Evolutionary conservation across 1,284 basidiomycete species (phyloP), one percentile per base, ranked within the genome.

Genomic region (Cryptococcus floricola): DNA sequence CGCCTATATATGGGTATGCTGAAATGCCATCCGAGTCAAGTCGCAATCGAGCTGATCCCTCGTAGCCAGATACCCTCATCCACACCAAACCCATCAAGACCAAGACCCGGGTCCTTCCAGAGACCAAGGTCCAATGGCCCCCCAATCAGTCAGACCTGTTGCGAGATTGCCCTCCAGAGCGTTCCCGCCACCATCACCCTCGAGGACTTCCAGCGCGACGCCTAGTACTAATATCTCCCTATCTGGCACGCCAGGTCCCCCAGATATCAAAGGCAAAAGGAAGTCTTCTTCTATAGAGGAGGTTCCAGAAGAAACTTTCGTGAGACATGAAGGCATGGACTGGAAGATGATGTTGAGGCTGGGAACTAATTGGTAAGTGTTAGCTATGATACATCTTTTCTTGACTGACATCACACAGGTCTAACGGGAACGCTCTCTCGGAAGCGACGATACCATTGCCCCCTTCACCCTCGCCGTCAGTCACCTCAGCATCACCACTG

Each of bases 261-360:
- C 16, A 25, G 27, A 23, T 25, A 27, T 14, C 47, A 39, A 19
- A 34, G 27, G 45, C 23, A 53, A 31, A 23, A 49, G 19, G 41
- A 47, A 31, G 13, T 38, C 34, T 16, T 14, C 28, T 2, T 39
- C 27, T 12, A 56, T 28, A 18, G 56, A 58, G 0, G 66, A 67
- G 50, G 49, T 67, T 0, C 68, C 64, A 4, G 58, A 62, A 31
- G 67, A 67, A 3, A 10, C 1, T 34, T 34, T 34, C 2, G 58
- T 72, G 3, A 56, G 71, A 13, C 66, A 74, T 48, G 74, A 76
- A 42, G 71, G 75, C 0, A 66, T 77, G 0, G 75, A 77, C 56
- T 77, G 76, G 76, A 77, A 77, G 56, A 59, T 67, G 57, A 68
- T 77, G 67, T 56, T 76, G 53, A 53, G 69, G 13, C 59, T 77